These are phyloP conservation scores for Saprolegnia parasitica DNA, from an alignment of 352 stramenopile species.

Conservation along the genomic window DNA sequence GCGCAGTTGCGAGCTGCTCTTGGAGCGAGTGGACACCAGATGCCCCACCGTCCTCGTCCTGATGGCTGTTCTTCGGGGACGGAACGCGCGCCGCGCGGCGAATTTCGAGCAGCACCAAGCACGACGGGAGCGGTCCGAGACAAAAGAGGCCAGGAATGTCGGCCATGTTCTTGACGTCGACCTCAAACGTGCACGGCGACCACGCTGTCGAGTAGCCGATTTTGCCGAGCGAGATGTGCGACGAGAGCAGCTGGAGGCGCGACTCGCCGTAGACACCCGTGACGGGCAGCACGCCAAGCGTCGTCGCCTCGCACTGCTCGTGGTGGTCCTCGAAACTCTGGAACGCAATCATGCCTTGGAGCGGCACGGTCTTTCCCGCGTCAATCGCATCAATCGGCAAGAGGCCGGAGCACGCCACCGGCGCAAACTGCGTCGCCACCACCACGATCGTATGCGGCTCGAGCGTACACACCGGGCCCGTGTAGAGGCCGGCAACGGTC, in stretches of 20 bases:
- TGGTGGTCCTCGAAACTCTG: constrained; percentile 48
- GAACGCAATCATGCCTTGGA: constrained; percentile 67
- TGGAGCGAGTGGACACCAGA: background rate
- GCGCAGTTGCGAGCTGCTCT: background rate
- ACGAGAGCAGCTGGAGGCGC: constrained; percentile 49
- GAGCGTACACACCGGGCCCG: constrained; percentile 45
- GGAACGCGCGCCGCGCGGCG: constrained; percentile 33
- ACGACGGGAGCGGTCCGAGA: constrained; percentile 50
- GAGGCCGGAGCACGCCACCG: constrained; percentile 49
- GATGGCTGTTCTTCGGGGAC: background rate
- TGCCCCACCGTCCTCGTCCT: background rate
- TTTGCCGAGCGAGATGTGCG: constrained; percentile 61
- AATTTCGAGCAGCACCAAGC: constrained; percentile 47
- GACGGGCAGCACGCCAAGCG: constrained; percentile 58
- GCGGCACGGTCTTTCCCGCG: constrained; percentile 48
- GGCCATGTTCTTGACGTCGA: constrained; percentile 63
- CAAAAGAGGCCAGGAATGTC: constrained; percentile 58
- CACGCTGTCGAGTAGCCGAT: constrained; percentile 76
- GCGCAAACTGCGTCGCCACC: constrained; percentile 67
- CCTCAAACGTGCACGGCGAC: constrained; percentile 60
- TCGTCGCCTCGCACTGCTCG: constrained; percentile 44
- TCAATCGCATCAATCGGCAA: constrained; percentile 55
- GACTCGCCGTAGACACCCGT: constrained; percentile 62
- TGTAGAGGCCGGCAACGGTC: constrained; percentile 29
- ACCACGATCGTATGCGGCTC: constrained; percentile 43